These are phyloP conservation scores for Smittium culicis DNA, from an alignment of 371 early-diverging fungal species.

Conservation along the genomic window DNA sequence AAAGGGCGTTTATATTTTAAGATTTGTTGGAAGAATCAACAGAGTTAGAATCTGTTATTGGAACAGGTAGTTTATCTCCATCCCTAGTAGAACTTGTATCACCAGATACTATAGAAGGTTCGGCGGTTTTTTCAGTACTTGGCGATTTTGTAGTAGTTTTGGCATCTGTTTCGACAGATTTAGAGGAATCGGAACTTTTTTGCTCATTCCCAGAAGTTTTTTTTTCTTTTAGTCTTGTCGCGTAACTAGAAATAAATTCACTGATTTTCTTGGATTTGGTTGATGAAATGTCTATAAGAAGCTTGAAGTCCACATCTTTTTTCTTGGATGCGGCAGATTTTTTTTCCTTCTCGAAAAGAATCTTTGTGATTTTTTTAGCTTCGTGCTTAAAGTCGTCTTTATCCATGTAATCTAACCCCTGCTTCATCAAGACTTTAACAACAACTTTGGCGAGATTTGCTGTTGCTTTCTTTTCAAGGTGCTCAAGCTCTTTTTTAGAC, in stretches of 20 bases:
- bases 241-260: constrained; percentile 38
- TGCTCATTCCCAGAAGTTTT: background rate
- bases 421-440: constrained; percentile 46
- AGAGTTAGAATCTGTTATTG: background rate
- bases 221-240: constrained; percentile 24
- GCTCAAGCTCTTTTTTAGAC: background rate
- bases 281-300: constrained; percentile 34
- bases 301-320: constrained; percentile 26
- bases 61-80: no score
- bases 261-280: constrained; percentile 42
- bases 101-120: background rate
- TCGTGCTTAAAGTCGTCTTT: constrained; percentile 51
- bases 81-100: no score
- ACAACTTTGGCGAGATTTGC: constrained; percentile 41
- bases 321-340: constrained; percentile 21
- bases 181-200: background rate
- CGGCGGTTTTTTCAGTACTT: background rate
- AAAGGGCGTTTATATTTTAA: background rate
- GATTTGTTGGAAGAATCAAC: background rate
- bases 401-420: constrained; percentile 36
- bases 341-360: constrained; percentile 46
- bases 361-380: constrained; percentile 47
- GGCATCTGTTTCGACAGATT: background rate
- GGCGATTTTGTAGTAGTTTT: background rate
- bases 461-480: constrained; percentile 34